A percentile compares a stretch with the other conserved stretches of the same genome.
Evolutionary conservation across 2,329 filamentous ascomycete genomes (phyloP).

Genomic region (Fusarium annulatum): DNA sequence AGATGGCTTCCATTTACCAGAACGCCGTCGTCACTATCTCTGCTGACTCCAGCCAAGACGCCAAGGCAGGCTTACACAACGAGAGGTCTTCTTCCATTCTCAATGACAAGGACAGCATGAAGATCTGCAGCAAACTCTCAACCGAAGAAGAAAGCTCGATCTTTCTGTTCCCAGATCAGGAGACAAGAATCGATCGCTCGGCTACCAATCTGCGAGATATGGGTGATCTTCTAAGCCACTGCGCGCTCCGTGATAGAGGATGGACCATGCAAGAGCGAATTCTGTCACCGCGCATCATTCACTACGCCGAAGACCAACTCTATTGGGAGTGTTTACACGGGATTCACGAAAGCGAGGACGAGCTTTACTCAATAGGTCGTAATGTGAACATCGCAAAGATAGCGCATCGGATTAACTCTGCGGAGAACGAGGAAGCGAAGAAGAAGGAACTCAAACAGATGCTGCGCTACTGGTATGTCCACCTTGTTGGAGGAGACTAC

Average conservation of each 20-base stretch:
- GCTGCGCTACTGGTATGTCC: conserved; percentile 6
- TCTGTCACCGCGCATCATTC: not conserved
- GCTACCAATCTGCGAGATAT: not conserved
- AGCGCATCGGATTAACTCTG: not conserved
- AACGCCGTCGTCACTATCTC: conserved; percentile 4
- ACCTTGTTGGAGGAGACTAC: conserved; percentile 1
- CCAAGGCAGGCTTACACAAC: not conserved
- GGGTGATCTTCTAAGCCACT: not conserved
- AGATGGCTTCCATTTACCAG: conserved; percentile 9
- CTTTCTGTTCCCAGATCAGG: not conserved
- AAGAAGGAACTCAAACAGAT: not conserved
- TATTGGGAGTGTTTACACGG: conserved; percentile 14
- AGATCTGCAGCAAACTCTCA: not conserved
- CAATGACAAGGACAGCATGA: not conserved
- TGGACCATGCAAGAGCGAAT: conserved; percentile 15
- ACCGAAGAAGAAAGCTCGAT: not conserved
- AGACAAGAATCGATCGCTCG: not conserved
- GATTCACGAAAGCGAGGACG: not conserved
- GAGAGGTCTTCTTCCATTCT: not conserved
- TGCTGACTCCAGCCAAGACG: not conserved
- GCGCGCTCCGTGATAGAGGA: not conserved
- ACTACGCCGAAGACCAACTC: conserved; percentile 2
- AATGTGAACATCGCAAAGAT: not conserved
- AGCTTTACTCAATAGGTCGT: not conserved
- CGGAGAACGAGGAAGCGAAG: not conserved